These are phyloP conservation scores for Botrytis fabae DNA, from an alignment of 2,329 filamentous ascomycete genomes.

Conservation along the genomic window DNA sequence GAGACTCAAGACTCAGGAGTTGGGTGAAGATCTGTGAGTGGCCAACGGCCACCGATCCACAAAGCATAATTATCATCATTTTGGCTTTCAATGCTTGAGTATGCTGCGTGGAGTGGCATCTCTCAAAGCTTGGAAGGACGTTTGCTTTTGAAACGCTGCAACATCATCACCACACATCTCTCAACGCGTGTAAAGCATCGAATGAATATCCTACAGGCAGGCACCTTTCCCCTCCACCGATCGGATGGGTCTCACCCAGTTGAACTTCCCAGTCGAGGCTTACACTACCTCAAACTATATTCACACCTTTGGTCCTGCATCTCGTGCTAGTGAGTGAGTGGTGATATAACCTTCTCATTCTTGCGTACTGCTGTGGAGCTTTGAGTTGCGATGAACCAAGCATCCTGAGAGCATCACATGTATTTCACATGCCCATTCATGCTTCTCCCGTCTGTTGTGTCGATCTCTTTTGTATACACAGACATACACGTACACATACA, in stretches of 20 bases:
- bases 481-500: not conserved
- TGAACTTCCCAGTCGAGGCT: not conserved
- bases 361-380: slow-evolving; percentile 2
- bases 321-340: not conserved
- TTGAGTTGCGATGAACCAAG: not conserved
- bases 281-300: slow-evolving; percentile 1
- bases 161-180: slow-evolving; percentile 3
- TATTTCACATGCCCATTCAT: slow-evolving; percentile 1
- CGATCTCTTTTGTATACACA: not conserved
- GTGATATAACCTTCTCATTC: slow-evolving; percentile 11
- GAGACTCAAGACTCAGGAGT: not conserved
- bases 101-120: not conserved
- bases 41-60: slow-evolving; percentile 10
- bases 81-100: not conserved
- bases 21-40: slow-evolving; percentile 3
- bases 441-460: not conserved
- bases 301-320: slow-evolving; percentile 9
- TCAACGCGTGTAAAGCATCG: slow-evolving; percentile 12
- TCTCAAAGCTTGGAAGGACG: not conserved
- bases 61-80: not conserved
- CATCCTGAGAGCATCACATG: not conserved
- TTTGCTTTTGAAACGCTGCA: slow-evolving; percentile 19
- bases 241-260: not conserved
- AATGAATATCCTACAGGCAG: slow-evolving; percentile 13
- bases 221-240: not conserved